These are phyloP conservation scores for Penicillium paneum DNA, from an alignment of 2,329 filamentous ascomycete genomes.

Conservation along the genomic window DNA sequence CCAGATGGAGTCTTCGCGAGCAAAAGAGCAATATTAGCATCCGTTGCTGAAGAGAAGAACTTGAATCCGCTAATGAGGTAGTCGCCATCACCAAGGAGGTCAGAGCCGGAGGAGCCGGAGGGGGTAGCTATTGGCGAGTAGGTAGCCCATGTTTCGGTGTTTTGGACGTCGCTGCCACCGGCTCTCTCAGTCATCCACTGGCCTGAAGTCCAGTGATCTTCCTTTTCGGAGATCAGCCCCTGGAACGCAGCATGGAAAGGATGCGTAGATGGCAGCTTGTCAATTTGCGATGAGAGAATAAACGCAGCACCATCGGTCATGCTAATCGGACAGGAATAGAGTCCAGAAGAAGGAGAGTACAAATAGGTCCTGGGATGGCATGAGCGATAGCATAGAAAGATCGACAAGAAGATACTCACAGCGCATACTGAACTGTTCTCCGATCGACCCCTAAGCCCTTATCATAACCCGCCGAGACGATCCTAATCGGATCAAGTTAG, in stretches of 20 bases:
- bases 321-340: slow-evolving; percentile 62
- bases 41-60: slow-evolving; percentile 67
- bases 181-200: slow-evolving; percentile 42
- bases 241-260: slow-evolving; percentile 28
- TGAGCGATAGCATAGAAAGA: neutral
- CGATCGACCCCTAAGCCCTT: neutral
- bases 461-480: neutral
- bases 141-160: slow-evolving; percentile 35
- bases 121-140: slow-evolving; percentile 20
- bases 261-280: slow-evolving; percentile 9
- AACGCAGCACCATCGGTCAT: slow-evolving; percentile 52
- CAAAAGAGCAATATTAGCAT: slow-evolving; percentile 61
- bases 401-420: neutral
- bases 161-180: slow-evolving; percentile 37
- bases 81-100: slow-evolving; percentile 26
- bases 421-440: slow-evolving; percentile 3
- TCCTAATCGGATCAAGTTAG: slow-evolving; percentile 6
- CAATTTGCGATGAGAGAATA: slow-evolving; percentile 26
- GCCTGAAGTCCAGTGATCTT: slow-evolving; percentile 35
- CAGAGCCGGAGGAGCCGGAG: neutral
- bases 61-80: slow-evolving; percentile 63
- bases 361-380: slow-evolving; percentile 45
- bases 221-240: slow-evolving; percentile 27
- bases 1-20: slow-evolving; percentile 58
- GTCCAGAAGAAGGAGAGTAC: slow-evolving; percentile 58